Conservation (phyloP, 257 asterid genomes). For the Ballota nigra region DNA sequence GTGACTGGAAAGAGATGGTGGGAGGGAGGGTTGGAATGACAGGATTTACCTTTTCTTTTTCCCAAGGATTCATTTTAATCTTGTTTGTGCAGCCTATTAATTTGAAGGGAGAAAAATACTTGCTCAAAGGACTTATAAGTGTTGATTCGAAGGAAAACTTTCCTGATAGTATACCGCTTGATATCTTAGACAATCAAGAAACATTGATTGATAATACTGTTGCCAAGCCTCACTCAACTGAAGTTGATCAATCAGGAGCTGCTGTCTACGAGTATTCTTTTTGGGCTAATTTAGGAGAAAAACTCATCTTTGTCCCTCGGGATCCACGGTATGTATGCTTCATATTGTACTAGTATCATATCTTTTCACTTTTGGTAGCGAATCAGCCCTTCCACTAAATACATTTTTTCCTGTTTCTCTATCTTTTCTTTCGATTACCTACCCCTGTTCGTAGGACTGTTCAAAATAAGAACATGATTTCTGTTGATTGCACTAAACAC, state of each 20-base stretch:
- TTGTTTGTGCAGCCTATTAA: conserved; percentile 67
- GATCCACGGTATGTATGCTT: conserved; percentile 63
- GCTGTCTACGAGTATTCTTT: conserved; percentile 65
- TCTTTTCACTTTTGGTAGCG: conserved; percentile 17
- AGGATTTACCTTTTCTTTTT: not conserved
- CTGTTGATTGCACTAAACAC: not conserved
- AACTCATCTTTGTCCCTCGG: conserved; percentile 64
- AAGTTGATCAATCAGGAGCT: conserved; percentile 41
- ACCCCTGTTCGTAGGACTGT: not conserved
- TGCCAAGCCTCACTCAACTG: conserved; percentile 45
- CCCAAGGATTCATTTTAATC: conserved; percentile 16
- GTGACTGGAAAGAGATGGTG: conserved; percentile 16
- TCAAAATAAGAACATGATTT: conserved; percentile 1
- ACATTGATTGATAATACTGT: conserved; percentile 47
- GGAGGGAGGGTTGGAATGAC: not conserved
- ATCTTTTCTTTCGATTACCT: conserved; percentile 2
- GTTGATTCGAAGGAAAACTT: conserved; percentile 47
- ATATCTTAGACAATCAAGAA: conserved; percentile 54
- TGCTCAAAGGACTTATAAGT: conserved; percentile 68
- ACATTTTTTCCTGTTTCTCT: conserved; percentile 7
- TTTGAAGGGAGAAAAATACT: conserved; percentile 82
- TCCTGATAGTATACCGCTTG: conserved; percentile 62
- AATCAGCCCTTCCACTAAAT: too few relatives aligned
- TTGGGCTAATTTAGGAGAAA: conserved; percentile 76
- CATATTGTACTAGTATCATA: conserved; percentile 4